Conservation (phyloP, 1,284 basidiomycete genomes). For the Xerocomus amazonicus region DNA sequence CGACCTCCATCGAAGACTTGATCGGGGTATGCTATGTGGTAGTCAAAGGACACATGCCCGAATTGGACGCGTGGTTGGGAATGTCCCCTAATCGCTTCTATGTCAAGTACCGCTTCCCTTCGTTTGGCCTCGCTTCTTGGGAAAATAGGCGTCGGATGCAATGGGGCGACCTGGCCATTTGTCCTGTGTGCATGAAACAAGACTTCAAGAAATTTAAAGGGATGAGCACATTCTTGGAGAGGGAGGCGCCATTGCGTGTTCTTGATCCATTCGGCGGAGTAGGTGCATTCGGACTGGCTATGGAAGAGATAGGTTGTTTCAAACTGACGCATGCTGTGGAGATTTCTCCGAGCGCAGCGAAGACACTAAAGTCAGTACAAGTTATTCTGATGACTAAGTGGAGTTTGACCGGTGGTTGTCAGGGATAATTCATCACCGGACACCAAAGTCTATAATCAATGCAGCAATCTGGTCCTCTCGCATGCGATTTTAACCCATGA, state of each 20-base stretch:
- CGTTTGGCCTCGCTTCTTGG: constrained; percentile 42
- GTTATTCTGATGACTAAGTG: neutral
- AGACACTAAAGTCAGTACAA: constrained; percentile 50
- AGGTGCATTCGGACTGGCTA: constrained; percentile 58
- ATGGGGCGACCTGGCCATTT: constrained; percentile 41
- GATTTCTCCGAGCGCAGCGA: constrained; percentile 65
- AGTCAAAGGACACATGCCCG: constrained; percentile 32
- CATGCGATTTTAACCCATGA: constrained; percentile 49
- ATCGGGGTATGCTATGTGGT: constrained; percentile 49
- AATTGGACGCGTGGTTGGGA: constrained; percentile 46
- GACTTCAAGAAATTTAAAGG: constrained; percentile 32
- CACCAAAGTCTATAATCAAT: constrained; percentile 51
- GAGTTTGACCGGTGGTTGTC: constrained; percentile 3
- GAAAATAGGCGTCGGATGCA: constrained; percentile 27
- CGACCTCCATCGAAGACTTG: constrained; percentile 37
- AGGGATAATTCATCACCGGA: constrained; percentile 45
- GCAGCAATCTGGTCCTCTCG: constrained; percentile 56
- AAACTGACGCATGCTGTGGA: constrained; percentile 64
- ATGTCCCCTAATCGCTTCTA: constrained; percentile 57
- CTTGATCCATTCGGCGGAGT: constrained; percentile 67
- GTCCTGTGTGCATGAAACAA: constrained; percentile 42
- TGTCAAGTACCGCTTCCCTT: constrained; percentile 45
- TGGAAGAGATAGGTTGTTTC: constrained; percentile 50
- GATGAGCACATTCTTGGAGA: constrained; percentile 32
- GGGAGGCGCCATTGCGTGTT: constrained; percentile 37